Evolutionary conservation across 2,329 filamentous ascomycete species (phyloP).

Genomic region (Dendrostoma leiphaemia): DNA sequence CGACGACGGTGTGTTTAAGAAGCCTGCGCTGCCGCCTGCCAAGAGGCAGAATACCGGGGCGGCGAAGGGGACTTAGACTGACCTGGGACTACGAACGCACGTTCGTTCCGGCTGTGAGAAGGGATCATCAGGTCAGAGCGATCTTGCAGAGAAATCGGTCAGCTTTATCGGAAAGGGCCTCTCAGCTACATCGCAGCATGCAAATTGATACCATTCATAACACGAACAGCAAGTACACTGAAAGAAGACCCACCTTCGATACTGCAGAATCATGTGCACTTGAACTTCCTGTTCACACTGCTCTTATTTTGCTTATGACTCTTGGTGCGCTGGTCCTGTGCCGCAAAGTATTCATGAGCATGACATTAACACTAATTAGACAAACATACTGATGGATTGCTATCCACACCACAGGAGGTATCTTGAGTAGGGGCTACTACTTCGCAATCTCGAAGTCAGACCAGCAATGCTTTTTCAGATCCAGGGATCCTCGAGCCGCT

Average conservation of each 20-base stretch:
- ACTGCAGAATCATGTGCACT: too few species aligned
- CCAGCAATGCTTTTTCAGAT: not conserved
- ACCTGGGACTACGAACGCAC: slow-evolving; percentile 22
- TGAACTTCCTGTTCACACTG: too few species aligned
- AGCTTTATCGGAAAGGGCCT: too few species aligned
- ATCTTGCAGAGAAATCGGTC: too few species aligned
- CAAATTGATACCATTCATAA: too few species aligned
- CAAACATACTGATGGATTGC: not conserved
- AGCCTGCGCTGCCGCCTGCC: slow-evolving; percentile 68
- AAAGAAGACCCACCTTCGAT: too few species aligned
- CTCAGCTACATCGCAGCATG: too few species aligned
- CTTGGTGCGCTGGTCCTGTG: too few species aligned
- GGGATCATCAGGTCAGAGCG: too few species aligned
- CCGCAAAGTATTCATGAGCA: not conserved
- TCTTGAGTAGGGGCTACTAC: not conserved
- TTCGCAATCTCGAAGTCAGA: not conserved
- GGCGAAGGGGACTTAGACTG: slow-evolving; percentile 41
- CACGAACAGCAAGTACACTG: too few species aligned
- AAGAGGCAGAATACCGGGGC: slow-evolving; percentile 72
- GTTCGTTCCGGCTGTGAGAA: too few species aligned
- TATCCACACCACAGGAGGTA: not conserved
- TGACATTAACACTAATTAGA: not conserved
- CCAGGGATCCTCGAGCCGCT: not conserved
- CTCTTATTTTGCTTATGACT: too few species aligned
- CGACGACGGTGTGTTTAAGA: slow-evolving; percentile 70